phyloP scores from a whole-genome alignment of 2,329 filamentous ascomycete genomes.

The Stromatinia cepivora region DNA sequence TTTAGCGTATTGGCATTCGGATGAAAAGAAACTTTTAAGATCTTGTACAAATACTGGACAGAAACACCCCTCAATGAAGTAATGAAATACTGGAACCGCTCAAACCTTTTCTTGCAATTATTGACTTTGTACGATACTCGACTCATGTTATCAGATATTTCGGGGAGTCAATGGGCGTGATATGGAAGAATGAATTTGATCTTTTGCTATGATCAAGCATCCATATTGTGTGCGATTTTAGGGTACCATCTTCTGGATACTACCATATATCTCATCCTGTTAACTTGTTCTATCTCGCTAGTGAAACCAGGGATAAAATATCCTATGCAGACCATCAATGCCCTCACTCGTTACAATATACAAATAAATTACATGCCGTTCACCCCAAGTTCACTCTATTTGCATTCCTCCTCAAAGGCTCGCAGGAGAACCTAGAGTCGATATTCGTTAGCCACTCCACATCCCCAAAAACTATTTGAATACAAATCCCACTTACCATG shows the following conservation, averaged over 20 bases:
- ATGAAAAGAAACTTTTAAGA: neutral
- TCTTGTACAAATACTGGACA: neutral
- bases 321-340: neutral
- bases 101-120: neutral
- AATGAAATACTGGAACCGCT: neutral
- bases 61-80: slow-evolving; percentile 22
- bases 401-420: slow-evolving; percentile 20
- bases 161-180: neutral
- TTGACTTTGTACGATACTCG: neutral
- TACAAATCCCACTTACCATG: slow-evolving; percentile 41
- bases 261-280: neutral
- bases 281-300: too few species aligned
- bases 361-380: neutral
- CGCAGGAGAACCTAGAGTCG: slow-evolving; percentile 17
- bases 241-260: neutral
- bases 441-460: neutral
- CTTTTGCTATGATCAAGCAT: neutral
- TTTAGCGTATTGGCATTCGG: slow-evolving; percentile 18
- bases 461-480: neutral
- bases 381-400: neutral
- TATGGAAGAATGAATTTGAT: neutral
- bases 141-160: neutral
- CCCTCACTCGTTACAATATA: neutral
- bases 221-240: neutral
- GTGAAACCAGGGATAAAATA: neutral